Conservation (phyloP, 208 protist genomes). For the Crithidia fasciculata region DNA sequence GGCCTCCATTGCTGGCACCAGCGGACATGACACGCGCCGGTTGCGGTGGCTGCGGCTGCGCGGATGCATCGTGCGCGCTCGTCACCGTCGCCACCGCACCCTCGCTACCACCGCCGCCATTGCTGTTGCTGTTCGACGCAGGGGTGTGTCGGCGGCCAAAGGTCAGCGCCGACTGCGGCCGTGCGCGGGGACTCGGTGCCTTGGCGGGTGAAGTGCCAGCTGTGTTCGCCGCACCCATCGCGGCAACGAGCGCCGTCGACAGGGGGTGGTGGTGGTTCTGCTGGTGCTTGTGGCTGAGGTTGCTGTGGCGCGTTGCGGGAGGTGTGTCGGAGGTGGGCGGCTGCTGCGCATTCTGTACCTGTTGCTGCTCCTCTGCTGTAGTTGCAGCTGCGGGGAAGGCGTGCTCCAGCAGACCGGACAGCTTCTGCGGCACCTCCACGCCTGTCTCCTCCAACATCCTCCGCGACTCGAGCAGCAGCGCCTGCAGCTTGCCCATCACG, state of each 20-base stretch:
- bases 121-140: background rate
- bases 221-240: no score
- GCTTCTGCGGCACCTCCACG: constrained; percentile 31
- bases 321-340: background rate
- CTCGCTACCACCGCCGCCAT: no score
- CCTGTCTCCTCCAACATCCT: constrained; percentile 35
- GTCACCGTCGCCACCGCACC: no score
- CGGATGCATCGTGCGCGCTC: background rate
- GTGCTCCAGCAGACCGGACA: constrained; percentile 21
- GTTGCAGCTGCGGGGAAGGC: background rate
- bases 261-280: background rate
- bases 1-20: background rate
- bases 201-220: background rate
- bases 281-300: background rate
- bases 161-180: background rate
- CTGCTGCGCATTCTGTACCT: background rate
- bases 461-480: constrained; percentile 42
- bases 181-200: background rate
- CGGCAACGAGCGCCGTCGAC: no score
- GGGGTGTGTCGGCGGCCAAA: background rate
- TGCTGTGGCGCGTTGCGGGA: background rate
- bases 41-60: background rate
- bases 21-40: constrained; percentile 3
- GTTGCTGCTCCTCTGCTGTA: no score
- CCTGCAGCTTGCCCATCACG: constrained; percentile 25